Evolutionary conservation across 164 flowering plant species (phyloP).

Genomic region (Dillenia turbinata): DNA sequence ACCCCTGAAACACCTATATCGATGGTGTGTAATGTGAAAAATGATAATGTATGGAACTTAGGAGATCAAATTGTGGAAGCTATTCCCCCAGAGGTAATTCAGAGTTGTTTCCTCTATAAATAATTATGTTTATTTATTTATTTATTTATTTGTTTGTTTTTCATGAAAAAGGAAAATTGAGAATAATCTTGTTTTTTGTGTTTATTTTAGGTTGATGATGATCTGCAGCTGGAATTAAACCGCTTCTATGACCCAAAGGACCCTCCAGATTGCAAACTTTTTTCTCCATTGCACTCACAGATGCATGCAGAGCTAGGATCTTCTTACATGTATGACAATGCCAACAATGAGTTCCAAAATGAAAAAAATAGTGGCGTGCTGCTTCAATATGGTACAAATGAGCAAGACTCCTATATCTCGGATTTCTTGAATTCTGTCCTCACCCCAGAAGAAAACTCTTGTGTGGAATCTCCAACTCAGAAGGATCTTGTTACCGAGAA

Average conservation of each 20-base stretch:
- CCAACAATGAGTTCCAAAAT: conserved; percentile 15
- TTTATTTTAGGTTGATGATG: conserved; percentile 22
- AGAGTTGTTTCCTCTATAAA: too few relatives aligned
- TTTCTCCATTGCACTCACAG: conserved; percentile 23
- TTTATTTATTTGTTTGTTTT: too few relatives aligned
- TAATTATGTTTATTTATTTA: too few relatives aligned
- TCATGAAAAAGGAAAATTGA: neutral
- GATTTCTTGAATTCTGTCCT: conserved; percentile 37
- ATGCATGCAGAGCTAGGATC: conserved; percentile 20
- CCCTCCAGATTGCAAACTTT: conserved; percentile 14
- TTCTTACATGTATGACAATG: conserved; percentile 19
- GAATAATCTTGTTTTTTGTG: conserved; percentile 3
- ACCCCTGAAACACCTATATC: conserved; percentile 14
- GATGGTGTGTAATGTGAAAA: conserved; percentile 9
- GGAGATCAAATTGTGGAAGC: conserved; percentile 21
- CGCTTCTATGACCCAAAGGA: conserved; percentile 9
- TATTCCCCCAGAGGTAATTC: conserved; percentile 29
- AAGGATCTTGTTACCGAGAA: conserved; percentile 3
- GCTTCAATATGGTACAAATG: conserved; percentile 31
- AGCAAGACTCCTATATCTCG: conserved; percentile 22
- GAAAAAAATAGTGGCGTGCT: conserved; percentile 9
- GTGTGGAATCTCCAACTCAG: conserved; percentile 15
- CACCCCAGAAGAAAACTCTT: conserved; percentile 19
- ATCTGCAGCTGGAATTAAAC: conserved; percentile 8
- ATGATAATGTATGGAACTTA: neutral